Conservation (phyloP, 805 yeast genomes). For the Suhomyces sp. region DNA sequence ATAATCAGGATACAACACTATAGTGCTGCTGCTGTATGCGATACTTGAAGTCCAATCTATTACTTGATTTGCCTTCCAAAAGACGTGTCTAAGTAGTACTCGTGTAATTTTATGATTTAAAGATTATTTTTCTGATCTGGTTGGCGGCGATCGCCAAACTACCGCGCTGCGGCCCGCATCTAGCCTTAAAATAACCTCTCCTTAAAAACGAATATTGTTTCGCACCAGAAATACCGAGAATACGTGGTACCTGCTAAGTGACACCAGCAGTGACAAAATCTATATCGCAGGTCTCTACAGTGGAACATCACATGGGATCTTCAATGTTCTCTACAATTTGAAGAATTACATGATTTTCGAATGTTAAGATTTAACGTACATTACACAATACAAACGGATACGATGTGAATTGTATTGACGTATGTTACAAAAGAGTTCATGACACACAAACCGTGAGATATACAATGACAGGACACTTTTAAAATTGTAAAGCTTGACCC, state of each 20-base stretch:
- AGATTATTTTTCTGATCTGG: not conserved
- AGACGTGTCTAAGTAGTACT: not conserved
- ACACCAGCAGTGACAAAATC: not conserved
- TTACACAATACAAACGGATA: constrained; percentile 2
- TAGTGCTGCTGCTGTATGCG: not conserved
- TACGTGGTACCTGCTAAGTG: not conserved
- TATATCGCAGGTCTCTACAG: not conserved
- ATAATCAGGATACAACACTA: not conserved
- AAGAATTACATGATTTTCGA: not conserved
- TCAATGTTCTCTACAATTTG: not conserved
- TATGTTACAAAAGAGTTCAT: constrained; percentile 5
- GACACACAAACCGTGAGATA: constrained; percentile 3
- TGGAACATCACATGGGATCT: not conserved
- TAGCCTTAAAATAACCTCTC: not conserved
- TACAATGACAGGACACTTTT: constrained; percentile 18
- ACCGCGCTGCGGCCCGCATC: not conserved
- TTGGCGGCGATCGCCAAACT: not conserved
- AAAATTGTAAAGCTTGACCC: constrained; percentile 99
- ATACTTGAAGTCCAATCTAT: not conserved
- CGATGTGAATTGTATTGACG: constrained; percentile 4
- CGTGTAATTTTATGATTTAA: not conserved
- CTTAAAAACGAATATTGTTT: not conserved
- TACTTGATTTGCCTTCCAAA: not conserved
- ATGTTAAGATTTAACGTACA: not conserved
- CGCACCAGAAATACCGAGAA: not conserved